phyloP scores from a whole-genome alignment of 495 filamentous ascomycete species.

The Elaphomyces granulatus region DNA sequence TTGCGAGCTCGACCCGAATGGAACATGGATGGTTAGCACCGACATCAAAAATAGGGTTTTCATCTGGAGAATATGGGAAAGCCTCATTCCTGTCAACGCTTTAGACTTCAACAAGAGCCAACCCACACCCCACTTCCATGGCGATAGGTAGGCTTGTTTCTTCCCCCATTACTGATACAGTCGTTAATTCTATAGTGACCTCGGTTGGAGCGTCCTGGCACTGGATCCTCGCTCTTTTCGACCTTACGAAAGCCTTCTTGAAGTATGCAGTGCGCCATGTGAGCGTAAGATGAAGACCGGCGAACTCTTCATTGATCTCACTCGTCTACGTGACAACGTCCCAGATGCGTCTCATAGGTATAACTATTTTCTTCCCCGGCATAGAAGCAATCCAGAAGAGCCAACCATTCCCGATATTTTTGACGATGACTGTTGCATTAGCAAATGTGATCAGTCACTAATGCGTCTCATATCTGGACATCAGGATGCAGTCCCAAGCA shows the following conservation, averaged over 20 bases:
- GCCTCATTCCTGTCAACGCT: slow-evolving; percentile 15
- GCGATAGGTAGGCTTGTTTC: slow-evolving; percentile 11
- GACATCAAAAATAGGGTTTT: slow-evolving; percentile 55
- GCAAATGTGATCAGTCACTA: background rate
- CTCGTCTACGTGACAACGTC: slow-evolving; percentile 12
- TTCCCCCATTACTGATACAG: too few species aligned
- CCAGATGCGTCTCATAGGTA: slow-evolving; percentile 18
- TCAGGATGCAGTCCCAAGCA: too few species aligned
- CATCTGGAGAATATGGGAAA: slow-evolving; percentile 52
- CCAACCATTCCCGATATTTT: slow-evolving; percentile 20
- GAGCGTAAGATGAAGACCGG: slow-evolving; percentile 7
- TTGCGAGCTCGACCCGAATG: slow-evolving; percentile 44
- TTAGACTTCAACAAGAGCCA: slow-evolving; percentile 17
- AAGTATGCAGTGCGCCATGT: slow-evolving; percentile 32
- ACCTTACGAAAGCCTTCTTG: slow-evolving; percentile 14
- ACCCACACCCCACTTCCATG: slow-evolving; percentile 8
- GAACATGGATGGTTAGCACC: slow-evolving; percentile 55
- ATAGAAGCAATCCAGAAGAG: slow-evolving; percentile 11
- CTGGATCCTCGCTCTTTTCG: slow-evolving; percentile 36
- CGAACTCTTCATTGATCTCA: slow-evolving; percentile 19
- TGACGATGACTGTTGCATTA: slow-evolving; percentile 16
- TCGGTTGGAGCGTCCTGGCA: slow-evolving; percentile 38
- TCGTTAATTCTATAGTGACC: too few species aligned
- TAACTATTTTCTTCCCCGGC: slow-evolving; percentile 15
- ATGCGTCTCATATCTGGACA: background rate